Evolutionary conservation across 2,329 filamentous ascomycete species (phyloP).

Genomic region (Stachybotrys chlorohalonatus): DNA sequence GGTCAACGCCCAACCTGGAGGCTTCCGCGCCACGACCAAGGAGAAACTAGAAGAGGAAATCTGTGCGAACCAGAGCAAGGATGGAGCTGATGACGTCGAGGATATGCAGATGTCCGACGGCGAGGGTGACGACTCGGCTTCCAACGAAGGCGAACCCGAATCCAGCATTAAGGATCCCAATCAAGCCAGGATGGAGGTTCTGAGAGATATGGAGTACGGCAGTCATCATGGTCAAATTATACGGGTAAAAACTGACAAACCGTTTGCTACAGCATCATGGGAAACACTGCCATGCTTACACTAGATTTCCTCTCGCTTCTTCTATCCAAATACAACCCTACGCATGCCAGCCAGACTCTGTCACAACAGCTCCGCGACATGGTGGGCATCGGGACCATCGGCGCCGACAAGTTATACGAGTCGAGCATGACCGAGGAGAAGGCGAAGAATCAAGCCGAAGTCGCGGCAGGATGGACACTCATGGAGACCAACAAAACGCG

Average conservation of each 20-base stretch:
- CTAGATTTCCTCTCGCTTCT: constrained; percentile 80
- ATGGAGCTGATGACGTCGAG: constrained; percentile 28
- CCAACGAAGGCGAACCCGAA: constrained; percentile 28
- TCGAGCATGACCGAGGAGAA: constrained; percentile 49
- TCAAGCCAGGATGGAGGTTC: constrained; percentile 46
- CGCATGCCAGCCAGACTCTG: constrained; percentile 59
- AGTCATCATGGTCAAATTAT: not conserved
- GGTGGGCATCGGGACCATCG: constrained; percentile 67
- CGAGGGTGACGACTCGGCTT: constrained; percentile 30
- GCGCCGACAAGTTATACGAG: constrained; percentile 54
- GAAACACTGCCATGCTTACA: constrained; percentile 55
- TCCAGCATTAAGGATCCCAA: constrained; percentile 27
- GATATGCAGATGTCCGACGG: constrained; percentile 38
- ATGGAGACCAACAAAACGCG: constrained; percentile 68
- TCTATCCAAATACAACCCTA: constrained; percentile 71
- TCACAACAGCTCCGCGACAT: constrained; percentile 60
- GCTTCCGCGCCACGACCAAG: constrained; percentile 74
- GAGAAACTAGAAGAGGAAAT: constrained; percentile 63
- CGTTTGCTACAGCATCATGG: constrained; percentile 18
- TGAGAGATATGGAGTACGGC: constrained; percentile 48
- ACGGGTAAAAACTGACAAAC: not conserved
- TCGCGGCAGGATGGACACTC: constrained; percentile 65
- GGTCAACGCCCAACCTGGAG: constrained; percentile 68
- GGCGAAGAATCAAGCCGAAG: constrained; percentile 44
- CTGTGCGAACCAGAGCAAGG: constrained; percentile 23